Conservation (phyloP, 352 stramenopile genomes). For the Phytopythium montanum region DNA sequence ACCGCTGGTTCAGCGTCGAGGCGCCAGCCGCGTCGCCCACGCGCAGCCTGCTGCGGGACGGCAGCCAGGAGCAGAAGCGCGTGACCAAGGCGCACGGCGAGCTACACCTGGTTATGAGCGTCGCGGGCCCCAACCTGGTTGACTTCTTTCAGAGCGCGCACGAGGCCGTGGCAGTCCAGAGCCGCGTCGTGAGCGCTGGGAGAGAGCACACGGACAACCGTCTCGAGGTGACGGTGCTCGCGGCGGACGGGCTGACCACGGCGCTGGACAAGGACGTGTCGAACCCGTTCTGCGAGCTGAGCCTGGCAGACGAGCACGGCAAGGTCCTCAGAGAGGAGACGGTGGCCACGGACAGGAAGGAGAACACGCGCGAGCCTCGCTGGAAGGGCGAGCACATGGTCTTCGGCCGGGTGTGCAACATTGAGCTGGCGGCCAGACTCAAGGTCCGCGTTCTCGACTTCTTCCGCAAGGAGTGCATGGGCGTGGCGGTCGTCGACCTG, state of each 20-base stretch:
- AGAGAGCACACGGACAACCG: constrained; percentile 67
- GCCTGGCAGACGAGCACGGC: constrained; percentile 44
- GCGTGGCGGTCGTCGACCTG: constrained; percentile 40
- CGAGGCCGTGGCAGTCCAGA: constrained; percentile 28
- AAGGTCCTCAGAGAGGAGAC: constrained; percentile 48
- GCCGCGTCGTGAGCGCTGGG: constrained; percentile 36
- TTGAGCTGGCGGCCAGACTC: constrained; percentile 51
- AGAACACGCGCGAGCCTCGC: constrained; percentile 49
- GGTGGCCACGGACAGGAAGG: constrained; percentile 45
- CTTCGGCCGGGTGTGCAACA: constrained; percentile 54
- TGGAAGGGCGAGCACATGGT: constrained; percentile 65
- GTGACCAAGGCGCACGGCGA: constrained; percentile 49
- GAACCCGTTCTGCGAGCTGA: constrained; percentile 62
- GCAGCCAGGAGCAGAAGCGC: constrained; percentile 32
- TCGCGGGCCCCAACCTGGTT: constrained; percentile 58
- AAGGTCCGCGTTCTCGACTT: constrained; percentile 50
- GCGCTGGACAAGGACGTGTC: constrained; percentile 59
- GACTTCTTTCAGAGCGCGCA: constrained; percentile 56
- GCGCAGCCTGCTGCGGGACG: constrained; percentile 9
- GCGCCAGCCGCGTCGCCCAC: constrained; percentile 20
- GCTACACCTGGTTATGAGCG: constrained; percentile 60
- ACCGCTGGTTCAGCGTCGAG: constrained; percentile 65
- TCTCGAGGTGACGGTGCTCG: constrained; percentile 57
- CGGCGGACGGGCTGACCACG: constrained; percentile 44
- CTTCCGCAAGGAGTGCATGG: constrained; percentile 55